Evolutionary conservation across 164 flowering plant genomes (phyloP).

Genomic region (Berberis vulgaris): DNA sequence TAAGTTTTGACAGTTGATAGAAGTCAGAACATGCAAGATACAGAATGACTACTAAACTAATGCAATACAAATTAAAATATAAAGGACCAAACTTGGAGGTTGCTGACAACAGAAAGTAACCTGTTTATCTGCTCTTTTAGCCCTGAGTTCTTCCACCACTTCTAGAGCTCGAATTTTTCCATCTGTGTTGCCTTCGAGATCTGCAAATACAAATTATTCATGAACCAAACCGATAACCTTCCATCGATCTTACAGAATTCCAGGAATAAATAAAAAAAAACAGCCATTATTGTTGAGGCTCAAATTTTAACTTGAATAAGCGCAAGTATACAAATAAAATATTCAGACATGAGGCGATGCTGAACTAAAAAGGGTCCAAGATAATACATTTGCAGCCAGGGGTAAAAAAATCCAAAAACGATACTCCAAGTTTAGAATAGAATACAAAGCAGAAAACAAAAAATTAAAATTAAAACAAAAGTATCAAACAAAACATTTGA

Average conservation of each 20-base stretch:
- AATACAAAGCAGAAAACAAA: too few species aligned
- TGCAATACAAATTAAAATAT: neutral
- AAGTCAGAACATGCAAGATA: neutral
- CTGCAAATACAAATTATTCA: slow-evolving; percentile 23
- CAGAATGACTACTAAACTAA: too few species aligned
- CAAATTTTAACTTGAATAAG: too few species aligned
- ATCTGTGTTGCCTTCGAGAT: slow-evolving; percentile 86
- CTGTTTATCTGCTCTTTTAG: slow-evolving; percentile 89
- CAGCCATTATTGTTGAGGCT: neutral
- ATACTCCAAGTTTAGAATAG: too few species aligned
- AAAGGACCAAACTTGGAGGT: neutral
- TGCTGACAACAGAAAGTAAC: slow-evolving; percentile 19
- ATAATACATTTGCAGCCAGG: too few species aligned
- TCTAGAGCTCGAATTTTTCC: slow-evolving; percentile 69
- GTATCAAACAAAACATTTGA: too few species aligned
- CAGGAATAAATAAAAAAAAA: neutral
- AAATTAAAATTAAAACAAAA: too few species aligned
- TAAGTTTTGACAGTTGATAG: too few species aligned
- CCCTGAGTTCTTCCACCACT: slow-evolving; percentile 71
- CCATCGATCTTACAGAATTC: neutral
- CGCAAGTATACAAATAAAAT: too few species aligned
- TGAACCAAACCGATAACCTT: neutral
- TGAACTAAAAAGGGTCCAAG: too few species aligned
- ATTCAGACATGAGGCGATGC: too few species aligned
- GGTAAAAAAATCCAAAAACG: too few species aligned